Evolutionary conservation across 768 basidiomycete genomes (phyloP).

Genomic region (Pleurotus pulmonarius): DNA sequence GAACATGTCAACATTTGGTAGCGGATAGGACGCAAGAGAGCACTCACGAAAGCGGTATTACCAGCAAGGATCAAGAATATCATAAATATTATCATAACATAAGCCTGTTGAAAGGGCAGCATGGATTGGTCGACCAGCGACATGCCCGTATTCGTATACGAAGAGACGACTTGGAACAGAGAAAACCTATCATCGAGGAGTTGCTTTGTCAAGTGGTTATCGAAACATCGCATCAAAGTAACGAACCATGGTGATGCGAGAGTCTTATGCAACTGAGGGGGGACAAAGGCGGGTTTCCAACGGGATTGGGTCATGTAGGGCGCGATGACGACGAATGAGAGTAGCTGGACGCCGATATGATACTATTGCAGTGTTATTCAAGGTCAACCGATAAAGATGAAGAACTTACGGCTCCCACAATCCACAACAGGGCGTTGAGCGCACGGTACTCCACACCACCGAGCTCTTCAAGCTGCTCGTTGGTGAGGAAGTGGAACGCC

Average conservation of each 20-base stretch:
- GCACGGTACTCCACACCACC: conserved; percentile 94
- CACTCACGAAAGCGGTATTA: conserved; percentile 89
- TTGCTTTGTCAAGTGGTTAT: no score
- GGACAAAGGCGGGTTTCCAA: conserved; percentile 60
- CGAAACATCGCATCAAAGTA: neutral
- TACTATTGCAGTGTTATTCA: conserved; percentile 51
- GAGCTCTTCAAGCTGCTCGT: conserved; percentile 85
- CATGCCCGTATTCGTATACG: conserved; percentile 87
- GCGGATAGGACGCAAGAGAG: neutral
- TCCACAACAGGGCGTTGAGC: conserved; percentile 76
- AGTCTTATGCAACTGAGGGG: conserved; percentile 52
- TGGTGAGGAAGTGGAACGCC: conserved; percentile 60
- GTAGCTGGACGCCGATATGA: conserved; percentile 65
- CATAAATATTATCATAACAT: conserved; percentile 73
- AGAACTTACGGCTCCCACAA: conserved; percentile 64
- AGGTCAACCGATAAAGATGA: neutral
- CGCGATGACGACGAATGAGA: conserved; percentile 70
- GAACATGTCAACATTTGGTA: neutral
- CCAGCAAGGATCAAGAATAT: conserved; percentile 81
- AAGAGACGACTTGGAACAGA: conserved; percentile 77
- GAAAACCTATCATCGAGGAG: conserved; percentile 58
- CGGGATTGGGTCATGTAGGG: conserved; percentile 67
- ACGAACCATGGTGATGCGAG: conserved; percentile 65
- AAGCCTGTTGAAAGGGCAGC: conserved; percentile 87
- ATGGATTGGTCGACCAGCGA: conserved; percentile 88